Conservation (phyloP, 257 asterid species). For the Perilla frutescens region DNA sequence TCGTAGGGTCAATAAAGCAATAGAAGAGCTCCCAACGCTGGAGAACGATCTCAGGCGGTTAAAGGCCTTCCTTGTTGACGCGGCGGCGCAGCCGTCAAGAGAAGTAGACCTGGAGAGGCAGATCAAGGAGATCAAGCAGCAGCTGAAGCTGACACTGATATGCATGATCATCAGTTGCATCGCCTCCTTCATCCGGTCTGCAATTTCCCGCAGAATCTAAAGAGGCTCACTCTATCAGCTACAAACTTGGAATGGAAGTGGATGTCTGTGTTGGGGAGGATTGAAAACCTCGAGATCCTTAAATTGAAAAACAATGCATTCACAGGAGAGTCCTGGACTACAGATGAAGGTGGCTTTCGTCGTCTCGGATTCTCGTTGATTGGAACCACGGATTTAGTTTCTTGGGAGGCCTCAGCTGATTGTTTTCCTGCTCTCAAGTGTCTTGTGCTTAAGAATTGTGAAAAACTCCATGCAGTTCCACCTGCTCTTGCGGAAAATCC, state of each 20-base stretch:
- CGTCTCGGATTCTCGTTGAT: not conserved
- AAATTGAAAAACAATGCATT: constrained; percentile 10
- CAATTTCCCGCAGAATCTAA: not conserved
- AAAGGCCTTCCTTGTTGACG: too few species aligned
- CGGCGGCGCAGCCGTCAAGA: too few species aligned
- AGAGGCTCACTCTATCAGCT: not conserved
- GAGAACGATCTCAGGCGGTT: too few species aligned
- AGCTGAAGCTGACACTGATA: too few species aligned
- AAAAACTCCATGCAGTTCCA: not conserved
- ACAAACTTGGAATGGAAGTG: not conserved
- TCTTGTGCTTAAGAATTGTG: not conserved
- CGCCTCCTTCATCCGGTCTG: not conserved
- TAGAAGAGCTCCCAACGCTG: too few species aligned
- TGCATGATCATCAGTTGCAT: too few species aligned
- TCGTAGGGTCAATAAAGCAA: too few species aligned
- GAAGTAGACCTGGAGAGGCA: too few species aligned
- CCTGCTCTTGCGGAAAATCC: not conserved
- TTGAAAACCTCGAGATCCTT: not conserved
- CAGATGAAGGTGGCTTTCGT: not conserved
- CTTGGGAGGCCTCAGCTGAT: constrained; percentile 1
- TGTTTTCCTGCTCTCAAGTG: not conserved
- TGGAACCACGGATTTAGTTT: not conserved
- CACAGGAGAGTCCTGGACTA: not conserved
- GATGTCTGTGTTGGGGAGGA: not conserved
- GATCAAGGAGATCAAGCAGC: too few species aligned